Conservation (phyloP, 176 grass and related monocot species). For the Triticum monococcum region DNA sequence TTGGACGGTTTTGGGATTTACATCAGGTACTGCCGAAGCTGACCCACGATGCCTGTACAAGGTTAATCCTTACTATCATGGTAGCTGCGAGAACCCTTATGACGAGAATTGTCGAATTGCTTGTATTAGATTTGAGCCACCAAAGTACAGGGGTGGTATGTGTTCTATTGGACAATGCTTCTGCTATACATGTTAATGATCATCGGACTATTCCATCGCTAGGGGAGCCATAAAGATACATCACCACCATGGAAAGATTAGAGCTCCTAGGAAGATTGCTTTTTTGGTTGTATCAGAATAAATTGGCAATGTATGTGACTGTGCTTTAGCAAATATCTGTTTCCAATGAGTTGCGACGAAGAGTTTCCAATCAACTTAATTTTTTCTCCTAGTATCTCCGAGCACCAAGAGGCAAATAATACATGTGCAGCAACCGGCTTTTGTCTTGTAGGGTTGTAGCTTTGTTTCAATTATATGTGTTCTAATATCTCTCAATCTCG, state of each 20-base stretch:
- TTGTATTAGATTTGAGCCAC: not conserved
- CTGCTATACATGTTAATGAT: not conserved
- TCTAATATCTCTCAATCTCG: no score
- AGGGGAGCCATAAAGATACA: not conserved
- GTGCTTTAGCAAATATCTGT: no score
- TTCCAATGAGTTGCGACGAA: no score
- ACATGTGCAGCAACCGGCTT: no score
- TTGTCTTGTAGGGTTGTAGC: no score
- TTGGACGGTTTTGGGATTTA: not conserved
- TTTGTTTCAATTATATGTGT: no score
- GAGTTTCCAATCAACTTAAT: no score
- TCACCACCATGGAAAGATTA: not conserved
- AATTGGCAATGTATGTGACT: no score
- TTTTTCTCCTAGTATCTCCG: no score
- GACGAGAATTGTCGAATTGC: no score
- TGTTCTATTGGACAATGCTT: not conserved
- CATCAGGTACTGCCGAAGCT: not conserved
- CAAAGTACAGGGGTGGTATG: not conserved
- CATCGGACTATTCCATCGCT: not conserved
- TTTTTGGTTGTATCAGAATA: not conserved
- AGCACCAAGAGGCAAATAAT: no score
- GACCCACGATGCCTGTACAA: not conserved
- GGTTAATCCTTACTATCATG: not conserved
- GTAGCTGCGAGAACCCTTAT: not conserved
- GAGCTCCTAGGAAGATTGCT: not conserved